Conservation (phyloP, 139 green algal species). For the Diplosphaera chodatii region DNA sequence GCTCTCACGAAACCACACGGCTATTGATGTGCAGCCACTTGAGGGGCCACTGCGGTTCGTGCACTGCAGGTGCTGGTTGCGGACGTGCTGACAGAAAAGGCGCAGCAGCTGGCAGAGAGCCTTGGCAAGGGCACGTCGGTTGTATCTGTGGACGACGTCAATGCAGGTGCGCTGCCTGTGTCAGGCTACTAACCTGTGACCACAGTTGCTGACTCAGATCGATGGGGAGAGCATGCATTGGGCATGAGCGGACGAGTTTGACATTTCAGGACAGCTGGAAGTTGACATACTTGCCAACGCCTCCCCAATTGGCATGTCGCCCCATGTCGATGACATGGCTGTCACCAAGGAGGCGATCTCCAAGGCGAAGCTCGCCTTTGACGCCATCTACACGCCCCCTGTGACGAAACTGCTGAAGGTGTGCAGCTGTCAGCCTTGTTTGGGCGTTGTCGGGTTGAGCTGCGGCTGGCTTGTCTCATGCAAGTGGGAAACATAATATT, state of each 20-base stretch:
- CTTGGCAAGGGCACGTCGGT: neutral
- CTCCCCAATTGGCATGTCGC: constrained; percentile 90
- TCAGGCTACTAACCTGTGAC: too few species aligned
- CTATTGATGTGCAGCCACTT: neutral
- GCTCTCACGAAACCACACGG: too few species aligned
- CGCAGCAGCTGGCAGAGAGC: neutral
- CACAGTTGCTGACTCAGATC: too few species aligned
- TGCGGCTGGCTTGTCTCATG: too few species aligned
- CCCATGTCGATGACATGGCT: constrained; percentile 56
- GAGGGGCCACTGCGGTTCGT: too few species aligned
- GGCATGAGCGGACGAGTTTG: neutral
- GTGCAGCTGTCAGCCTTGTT: too few species aligned
- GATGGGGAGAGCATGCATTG: neutral
- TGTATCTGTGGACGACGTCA: neutral
- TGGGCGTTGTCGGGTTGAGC: too few species aligned
- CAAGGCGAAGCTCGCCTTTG: constrained; percentile 76
- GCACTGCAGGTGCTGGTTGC: neutral
- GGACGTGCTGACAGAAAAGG: neutral
- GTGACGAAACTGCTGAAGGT: constrained; percentile 70
- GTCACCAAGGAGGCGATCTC: constrained; percentile 44
- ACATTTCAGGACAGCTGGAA: constrained; percentile 17
- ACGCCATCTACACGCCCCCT: constrained; percentile 95
- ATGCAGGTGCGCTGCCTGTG: neutral
- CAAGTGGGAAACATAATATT: too few species aligned
- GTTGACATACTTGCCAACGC: constrained; percentile 90